Conservation (phyloP, 2,329 filamentous ascomycete species). For the Cordyceps cateniannulata region DNA sequence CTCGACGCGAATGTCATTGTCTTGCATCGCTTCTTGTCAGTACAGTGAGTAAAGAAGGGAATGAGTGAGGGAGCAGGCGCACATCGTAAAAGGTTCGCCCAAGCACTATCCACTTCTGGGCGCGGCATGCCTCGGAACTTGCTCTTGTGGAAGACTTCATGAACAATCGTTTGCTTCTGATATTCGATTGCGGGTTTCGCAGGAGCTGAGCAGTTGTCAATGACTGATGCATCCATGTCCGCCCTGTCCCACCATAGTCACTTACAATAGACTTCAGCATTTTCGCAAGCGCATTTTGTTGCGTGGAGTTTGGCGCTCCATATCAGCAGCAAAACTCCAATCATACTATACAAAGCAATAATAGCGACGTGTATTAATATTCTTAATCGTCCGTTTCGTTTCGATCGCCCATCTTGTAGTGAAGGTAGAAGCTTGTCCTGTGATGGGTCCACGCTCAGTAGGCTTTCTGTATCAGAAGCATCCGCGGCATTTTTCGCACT, state of each 20-base stretch:
- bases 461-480: conserved; percentile 1
- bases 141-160: background rate
- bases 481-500: background rate
- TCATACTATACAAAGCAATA: background rate
- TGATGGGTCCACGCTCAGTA: background rate
- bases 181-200: conserved; percentile 8
- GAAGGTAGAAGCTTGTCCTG: conserved; percentile 1
- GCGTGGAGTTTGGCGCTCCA: background rate
- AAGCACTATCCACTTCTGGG: conserved; percentile 9
- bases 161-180: conserved; percentile 1
- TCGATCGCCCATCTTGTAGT: background rate
- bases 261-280: conserved; percentile 11
- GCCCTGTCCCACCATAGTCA: too few species aligned
- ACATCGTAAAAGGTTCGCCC: conserved; percentile 6
- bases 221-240: background rate
- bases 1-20: conserved; percentile 10
- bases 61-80: background rate
- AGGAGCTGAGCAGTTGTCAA: conserved; percentile 6
- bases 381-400: background rate
- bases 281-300: background rate
- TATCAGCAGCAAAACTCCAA: background rate
- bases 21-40: background rate
- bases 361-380: background rate
- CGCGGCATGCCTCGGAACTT: conserved; percentile 11
- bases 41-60: background rate